These are phyloP conservation scores for Xylaria polymorpha DNA, from an alignment of 2,329 filamentous ascomycete genomes.

Conservation along the genomic window DNA sequence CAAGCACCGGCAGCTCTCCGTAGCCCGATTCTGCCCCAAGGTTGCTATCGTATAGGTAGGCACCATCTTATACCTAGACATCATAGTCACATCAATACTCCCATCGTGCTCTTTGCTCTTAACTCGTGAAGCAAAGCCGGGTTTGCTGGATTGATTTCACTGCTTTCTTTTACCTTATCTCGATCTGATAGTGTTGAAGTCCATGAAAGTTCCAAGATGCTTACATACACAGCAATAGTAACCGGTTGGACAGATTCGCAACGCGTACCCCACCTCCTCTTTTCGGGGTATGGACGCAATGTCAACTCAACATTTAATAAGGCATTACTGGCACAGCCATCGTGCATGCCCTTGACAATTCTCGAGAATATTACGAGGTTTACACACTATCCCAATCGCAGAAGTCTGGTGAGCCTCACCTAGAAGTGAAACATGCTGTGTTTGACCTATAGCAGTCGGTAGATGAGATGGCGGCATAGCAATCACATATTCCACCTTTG, in stretches of 20 bases:
- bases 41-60: not conserved
- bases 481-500: conserved; percentile 39
- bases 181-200: not conserved
- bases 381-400: conserved; percentile 41
- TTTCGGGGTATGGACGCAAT: no score
- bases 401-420: conserved; percentile 23
- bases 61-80: not conserved
- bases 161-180: not conserved
- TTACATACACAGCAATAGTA: conserved; percentile 35
- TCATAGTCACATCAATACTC: conserved; percentile 6
- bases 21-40: not conserved
- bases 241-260: conserved; percentile 40
- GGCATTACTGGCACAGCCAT: conserved; percentile 42
- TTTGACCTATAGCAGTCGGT: conserved; percentile 38
- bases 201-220: conserved; percentile 21
- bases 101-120: not conserved
- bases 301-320: conserved; percentile 11
- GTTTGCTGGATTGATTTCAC: not conserved
- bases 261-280: conserved; percentile 3
- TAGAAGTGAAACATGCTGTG: conserved; percentile 39
- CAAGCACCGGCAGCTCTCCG: not conserved
- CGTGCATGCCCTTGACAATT: conserved; percentile 33
- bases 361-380: conserved; percentile 37
- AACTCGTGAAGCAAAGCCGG: not conserved
- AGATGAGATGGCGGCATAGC: conserved; percentile 33